Evolutionary conservation across 768 basidiomycete genomes (phyloP), one percentile per base, ranked within the genome.

Genomic region (Boletus huronensis): DNA sequence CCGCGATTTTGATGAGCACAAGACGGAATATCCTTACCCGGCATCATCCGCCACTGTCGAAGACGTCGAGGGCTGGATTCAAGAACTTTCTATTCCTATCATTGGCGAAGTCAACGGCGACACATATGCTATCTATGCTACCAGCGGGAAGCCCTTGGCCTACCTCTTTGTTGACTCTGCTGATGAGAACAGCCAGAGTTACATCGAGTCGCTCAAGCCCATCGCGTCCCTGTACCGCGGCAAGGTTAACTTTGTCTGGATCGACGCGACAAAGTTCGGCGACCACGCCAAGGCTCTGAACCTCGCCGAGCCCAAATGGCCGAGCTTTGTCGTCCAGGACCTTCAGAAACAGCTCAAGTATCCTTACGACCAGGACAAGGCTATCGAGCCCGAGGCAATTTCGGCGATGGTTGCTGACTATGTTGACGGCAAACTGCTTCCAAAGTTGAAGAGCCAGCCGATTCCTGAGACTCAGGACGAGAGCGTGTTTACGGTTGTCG

Each of bases 231-330:
- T 85, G 67, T 83, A 82, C 79, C 93, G 90, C 74, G 81, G 84
- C 63, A 86, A 91, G 74, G 66, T 98, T 69, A 97, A 97, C 85
- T 97, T 98, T 71, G 96, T 98, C 57, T 96, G 87, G 86, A 98
- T 99, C 63, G 97, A 99, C 71, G 94, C 93, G 23, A 75, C 88
- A 75, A 93, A 94, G 71, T 99, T 94, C 64, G 84, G 83, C 64
- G 96, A 98, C 65, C 97, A 99, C 76, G 97, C 88, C 61, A 94
- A 93, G 73, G 90, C 91, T 2, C 82, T 99, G 54, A 96, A 95
- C 80, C 80, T 99, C 52, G 68, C 70, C 26, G 90, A 93, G 65
- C 72, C 84, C 63, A 87, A 88, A 63, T 98, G 93, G 94, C 97
- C 97, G 11, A 79, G 85, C 38, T 95, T 99, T 67, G 95, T 98